Base-by-base conservation (phyloP, 2,329 filamentous ascomycete genomes). In the Atkinsonella texensis region DNA sequence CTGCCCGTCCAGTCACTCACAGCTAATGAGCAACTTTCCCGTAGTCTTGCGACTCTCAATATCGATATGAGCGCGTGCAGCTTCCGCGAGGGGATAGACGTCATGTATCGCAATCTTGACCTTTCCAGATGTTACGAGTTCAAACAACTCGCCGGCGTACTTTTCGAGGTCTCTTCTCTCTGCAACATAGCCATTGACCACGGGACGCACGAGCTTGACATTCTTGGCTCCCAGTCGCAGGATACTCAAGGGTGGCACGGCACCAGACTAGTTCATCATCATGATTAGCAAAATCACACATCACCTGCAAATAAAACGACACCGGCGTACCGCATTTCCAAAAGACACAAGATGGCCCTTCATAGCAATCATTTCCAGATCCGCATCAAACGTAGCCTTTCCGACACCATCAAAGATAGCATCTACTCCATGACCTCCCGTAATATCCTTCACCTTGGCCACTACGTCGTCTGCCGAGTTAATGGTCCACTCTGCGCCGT, bases 371-470 rank as follows among this genome's bases (percentile, higher is more conserved):
- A 81, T 78, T 57, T 89, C 80, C 56, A 95, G 65, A 60, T 84
- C 85, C 18, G 79, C 74, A 58, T 95, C 87, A 69, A 93, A 95
- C 0, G 90, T 95, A 47, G 77, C 76, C 70, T 88, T 88, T 12
- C 89, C 90, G 2, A 95, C 87, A 6, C 87, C 86, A 64, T 95
- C 89, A 63, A 89, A 94, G 31, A 95, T 84, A 10, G 84, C 88
- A 56, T 81, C 78, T 2, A 85, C 83, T 8, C 90, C 90, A 54
- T 81, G 70, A 0, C 84, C 84, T 2, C 74, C 78, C 0, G 89
- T 95, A 47, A 87, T 81, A 63, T 85, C 76, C 60, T 76, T 72
- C 6, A 88, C 82, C 63, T 77, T 74, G 39, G 65, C 68, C 52
- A 77, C 77, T 23, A 84, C 70, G 55, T 77, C 74, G 46, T 83